These are phyloP conservation scores for Aspergillus hortae DNA, from an alignment of 2,329 filamentous ascomycete species.

Conservation along the genomic window DNA sequence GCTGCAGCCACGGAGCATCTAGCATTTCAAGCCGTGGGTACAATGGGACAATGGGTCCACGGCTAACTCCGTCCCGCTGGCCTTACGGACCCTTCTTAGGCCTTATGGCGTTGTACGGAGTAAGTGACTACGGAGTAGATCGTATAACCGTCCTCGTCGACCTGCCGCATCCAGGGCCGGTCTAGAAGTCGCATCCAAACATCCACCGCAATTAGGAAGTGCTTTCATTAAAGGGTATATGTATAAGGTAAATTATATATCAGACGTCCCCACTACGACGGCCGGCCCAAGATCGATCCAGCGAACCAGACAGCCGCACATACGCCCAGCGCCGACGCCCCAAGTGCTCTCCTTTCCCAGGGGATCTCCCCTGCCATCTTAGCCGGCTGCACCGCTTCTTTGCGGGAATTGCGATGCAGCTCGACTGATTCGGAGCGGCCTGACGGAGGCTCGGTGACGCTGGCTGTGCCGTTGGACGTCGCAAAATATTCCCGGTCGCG, in stretches of 20 bases:
- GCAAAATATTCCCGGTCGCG: slow-evolving; percentile 33
- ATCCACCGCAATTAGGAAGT: no score
- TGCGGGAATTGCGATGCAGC: slow-evolving; percentile 21
- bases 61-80: no score
- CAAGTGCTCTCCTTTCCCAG: slow-evolving; percentile 55
- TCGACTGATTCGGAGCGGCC: slow-evolving; percentile 2
- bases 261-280: neutral
- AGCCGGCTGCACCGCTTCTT: slow-evolving; percentile 47
- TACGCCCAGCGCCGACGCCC: slow-evolving; percentile 30
- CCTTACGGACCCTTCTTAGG: no score
- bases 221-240: neutral
- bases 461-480: slow-evolving; percentile 19
- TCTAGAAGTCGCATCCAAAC: no score
- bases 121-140: no score
- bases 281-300: slow-evolving; percentile 31
- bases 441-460: slow-evolving; percentile 8
- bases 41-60: no score
- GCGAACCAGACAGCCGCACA: slow-evolving; percentile 36
- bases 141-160: no score
- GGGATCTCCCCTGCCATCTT: slow-evolving; percentile 63
- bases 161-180: no score
- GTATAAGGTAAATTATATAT: neutral
- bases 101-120: no score
- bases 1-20: no score
- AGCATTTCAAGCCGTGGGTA: no score